Conservation (phyloP, 108 stramenopile genomes). For the Epipyxis sp. region DNA sequence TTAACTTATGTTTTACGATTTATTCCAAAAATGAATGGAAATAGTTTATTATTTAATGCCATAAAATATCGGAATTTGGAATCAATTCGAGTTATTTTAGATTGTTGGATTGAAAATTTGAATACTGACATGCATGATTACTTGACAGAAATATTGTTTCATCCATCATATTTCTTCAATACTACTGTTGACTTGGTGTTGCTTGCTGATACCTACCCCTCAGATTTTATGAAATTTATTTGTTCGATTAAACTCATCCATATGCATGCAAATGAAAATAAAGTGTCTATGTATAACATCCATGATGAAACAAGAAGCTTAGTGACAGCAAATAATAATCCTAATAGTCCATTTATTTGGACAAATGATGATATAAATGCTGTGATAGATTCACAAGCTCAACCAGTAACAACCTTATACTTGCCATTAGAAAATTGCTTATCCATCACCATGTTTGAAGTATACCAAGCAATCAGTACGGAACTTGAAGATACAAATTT, state of each 20-base stretch:
- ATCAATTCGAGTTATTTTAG: neutral
- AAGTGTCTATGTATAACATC: neutral
- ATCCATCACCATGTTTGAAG: neutral
- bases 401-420: neutral
- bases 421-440: constrained; percentile 5
- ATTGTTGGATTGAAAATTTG: neutral
- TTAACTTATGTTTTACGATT: neutral
- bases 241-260: neutral
- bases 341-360: too few relatives aligned
- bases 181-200: neutral
- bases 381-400: too few relatives aligned
- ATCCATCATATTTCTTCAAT: neutral
- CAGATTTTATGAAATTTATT: neutral
- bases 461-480: neutral
- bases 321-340: too few relatives aligned
- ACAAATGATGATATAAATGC: too few relatives aligned
- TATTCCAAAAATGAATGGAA: neutral
- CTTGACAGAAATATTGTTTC: neutral
- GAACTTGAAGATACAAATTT: neutral
- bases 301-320: neutral
- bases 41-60: too few relatives aligned
- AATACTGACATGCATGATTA: neutral
- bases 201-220: neutral
- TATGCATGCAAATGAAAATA: too few relatives aligned
- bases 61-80: neutral